Percentiles rank a stretch among this genome's conserved stretches.
phyloP scores from a whole-genome alignment of 73 alveolate species.

The Uronychia binucleata region DNA sequence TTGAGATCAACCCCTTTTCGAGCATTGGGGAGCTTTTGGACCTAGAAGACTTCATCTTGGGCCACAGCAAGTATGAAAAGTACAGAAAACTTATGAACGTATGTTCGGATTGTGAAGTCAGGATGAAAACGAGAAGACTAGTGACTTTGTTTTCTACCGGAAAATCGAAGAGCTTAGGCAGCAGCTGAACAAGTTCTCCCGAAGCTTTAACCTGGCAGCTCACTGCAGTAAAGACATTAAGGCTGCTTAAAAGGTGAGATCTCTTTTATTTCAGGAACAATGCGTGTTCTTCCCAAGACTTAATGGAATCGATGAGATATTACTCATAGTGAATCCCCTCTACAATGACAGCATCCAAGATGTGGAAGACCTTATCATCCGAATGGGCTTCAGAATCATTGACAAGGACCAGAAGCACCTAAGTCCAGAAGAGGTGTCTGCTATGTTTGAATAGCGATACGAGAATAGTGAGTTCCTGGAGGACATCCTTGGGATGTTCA shows the following conservation, averaged over 20 bases:
- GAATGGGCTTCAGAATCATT: conserved; percentile 35
- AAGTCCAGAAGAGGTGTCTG: conserved; percentile 4
- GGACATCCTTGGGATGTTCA: background rate
- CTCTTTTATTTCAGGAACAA: no score
- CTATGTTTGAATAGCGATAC: conserved; percentile 4
- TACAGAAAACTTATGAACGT: conserved; percentile 1
- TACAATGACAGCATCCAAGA: conserved; percentile 9
- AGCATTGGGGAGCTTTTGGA: conserved; percentile 33
- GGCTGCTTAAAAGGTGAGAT: conserved; percentile 27
- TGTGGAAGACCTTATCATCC: conserved; percentile 5
- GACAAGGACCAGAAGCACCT: conserved; percentile 4
- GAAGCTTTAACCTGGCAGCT: conserved; percentile 42
- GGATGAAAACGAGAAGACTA: background rate
- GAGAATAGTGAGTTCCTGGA: background rate
- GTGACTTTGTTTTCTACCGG: background rate
- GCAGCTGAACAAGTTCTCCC: conserved; percentile 22
- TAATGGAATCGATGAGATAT: conserved; percentile 28
- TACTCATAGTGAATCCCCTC: conserved; percentile 41
- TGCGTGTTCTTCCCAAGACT: conserved; percentile 46
- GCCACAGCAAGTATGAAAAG: conserved; percentile 23
- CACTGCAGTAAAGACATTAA: conserved; percentile 8
- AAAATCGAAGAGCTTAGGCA: conserved; percentile 31
- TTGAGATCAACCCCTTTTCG: conserved; percentile 48
- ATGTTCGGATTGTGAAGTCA: background rate
- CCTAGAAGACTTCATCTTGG: conserved; percentile 39